Evolutionary conservation across 2,329 filamentous ascomycete species (phyloP).

Genomic region (Neofusicoccum parvum): DNA sequence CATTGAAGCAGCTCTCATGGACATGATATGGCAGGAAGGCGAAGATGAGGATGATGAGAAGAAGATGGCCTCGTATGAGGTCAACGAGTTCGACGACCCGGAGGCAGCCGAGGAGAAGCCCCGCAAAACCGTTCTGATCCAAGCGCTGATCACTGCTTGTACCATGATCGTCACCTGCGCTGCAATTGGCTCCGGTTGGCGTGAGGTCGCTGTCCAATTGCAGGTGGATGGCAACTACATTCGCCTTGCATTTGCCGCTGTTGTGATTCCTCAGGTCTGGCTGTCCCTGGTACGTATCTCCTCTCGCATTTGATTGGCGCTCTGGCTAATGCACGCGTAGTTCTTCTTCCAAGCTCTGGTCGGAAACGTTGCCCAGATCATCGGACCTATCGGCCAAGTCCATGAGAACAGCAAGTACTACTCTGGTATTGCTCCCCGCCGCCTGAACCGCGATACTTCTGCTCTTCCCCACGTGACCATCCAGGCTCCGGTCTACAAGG

Average conservation of each 20-base stretch:
- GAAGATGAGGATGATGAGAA: conserved; percentile 48
- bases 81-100: conserved; percentile 41
- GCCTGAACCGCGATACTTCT: conserved; percentile 37
- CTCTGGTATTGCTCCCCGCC: conserved; percentile 45
- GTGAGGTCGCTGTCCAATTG: conserved; percentile 57
- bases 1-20: conserved; percentile 58
- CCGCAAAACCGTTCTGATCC: conserved; percentile 58
- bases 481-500: conserved; percentile 47
- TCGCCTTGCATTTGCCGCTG: conserved; percentile 57
- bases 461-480: conserved; percentile 59
- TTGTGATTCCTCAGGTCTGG: conserved; percentile 60
- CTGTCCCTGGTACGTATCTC: conserved; percentile 52
- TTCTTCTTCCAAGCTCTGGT: conserved; percentile 53
- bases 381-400: conserved; percentile 49
- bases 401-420: conserved; percentile 50
- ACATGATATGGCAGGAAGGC: conserved; percentile 58
- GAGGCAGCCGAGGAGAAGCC: conserved; percentile 45
- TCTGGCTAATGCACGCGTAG: conserved; percentile 21
- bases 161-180: conserved; percentile 57
- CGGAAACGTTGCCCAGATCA: conserved; percentile 44
- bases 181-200: conserved; percentile 61
- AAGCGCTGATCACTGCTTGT: conserved; percentile 55
- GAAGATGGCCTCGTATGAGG: conserved; percentile 39
- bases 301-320: too few relatives aligned
- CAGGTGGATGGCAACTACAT: conserved; percentile 56